Evolutionary conservation across 225 moss, liverwort and hornwort genomes (phyloP).

Genomic region (Takakia lepidozioides): DNA sequence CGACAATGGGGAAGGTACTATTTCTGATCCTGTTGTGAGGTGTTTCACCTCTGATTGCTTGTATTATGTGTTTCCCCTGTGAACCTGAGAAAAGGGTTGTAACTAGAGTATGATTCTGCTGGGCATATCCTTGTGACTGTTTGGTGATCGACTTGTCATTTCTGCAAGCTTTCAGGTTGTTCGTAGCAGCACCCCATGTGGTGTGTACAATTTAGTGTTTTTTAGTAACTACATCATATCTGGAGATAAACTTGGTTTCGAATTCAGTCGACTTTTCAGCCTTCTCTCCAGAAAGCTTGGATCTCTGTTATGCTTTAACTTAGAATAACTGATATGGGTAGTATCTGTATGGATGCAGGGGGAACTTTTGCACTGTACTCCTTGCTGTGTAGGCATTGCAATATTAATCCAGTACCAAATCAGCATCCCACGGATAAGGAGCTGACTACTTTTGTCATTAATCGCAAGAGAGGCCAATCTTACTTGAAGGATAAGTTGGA

Average conservation of each 20-base stretch:
- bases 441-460: conserved; percentile 58
- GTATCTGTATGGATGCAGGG: conserved; percentile 42
- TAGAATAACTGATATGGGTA: neutral
- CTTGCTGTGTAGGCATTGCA: conserved; percentile 71
- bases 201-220: no score
- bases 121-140: no score
- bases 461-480: conserved; percentile 24
- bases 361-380: conserved; percentile 95
- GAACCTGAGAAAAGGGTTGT: neutral
- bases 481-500: conserved; percentile 56
- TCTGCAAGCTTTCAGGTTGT: neutral
- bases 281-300: neutral
- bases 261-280: neutral
- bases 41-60: neutral
- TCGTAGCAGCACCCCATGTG: no score
- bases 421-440: conserved; percentile 73
- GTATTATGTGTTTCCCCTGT: neutral
- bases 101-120: no score
- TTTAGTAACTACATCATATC: neutral
- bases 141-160: neutral
- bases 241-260: neutral
- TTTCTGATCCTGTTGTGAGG: neutral
- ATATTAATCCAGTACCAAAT: conserved; percentile 81
- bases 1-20: conserved; percentile 89
- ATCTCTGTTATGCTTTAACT: neutral